These are phyloP conservation scores for Mortierella sp. DNA, from an alignment of 371 early-diverging fungal genomes.

Conservation along the genomic window DNA sequence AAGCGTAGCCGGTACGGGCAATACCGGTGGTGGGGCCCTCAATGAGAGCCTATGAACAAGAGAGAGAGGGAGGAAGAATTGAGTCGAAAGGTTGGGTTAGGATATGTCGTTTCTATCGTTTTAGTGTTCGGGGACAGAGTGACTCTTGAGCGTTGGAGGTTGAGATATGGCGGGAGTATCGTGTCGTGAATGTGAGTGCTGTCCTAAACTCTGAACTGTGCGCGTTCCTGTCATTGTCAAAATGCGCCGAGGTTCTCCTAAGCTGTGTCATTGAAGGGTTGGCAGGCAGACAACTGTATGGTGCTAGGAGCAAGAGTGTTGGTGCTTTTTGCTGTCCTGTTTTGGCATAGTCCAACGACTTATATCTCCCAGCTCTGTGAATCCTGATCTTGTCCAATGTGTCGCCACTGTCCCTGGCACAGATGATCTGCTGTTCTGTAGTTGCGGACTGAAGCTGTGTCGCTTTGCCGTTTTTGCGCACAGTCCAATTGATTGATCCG, in stretches of 20 bases:
- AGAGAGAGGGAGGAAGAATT: neutral
- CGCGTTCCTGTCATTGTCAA: neutral
- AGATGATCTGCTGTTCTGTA: neutral
- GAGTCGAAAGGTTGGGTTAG: neutral
- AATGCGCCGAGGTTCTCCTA: neutral
- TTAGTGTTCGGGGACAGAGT: no score
- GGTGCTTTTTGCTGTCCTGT: no score
- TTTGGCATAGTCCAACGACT: neutral
- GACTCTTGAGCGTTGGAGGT: neutral
- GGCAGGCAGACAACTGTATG: neutral
- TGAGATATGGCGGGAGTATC: neutral
- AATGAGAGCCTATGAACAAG: slow-evolving; percentile 81
- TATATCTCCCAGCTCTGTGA: neutral
- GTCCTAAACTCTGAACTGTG: neutral
- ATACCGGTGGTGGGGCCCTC: slow-evolving; percentile 98
- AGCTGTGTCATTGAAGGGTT: neutral
- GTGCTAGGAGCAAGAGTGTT: no score
- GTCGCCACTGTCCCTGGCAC: neutral
- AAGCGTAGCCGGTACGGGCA: slow-evolving; percentile 86
- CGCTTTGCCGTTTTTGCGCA: neutral
- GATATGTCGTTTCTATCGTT: neutral
- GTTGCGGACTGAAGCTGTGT: neutral
- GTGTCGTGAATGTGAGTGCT: neutral
- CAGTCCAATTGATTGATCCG: neutral
- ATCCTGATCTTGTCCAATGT: neutral